Conservation (phyloP, 345 rosid species). For the Lumnitzera littorea region DNA sequence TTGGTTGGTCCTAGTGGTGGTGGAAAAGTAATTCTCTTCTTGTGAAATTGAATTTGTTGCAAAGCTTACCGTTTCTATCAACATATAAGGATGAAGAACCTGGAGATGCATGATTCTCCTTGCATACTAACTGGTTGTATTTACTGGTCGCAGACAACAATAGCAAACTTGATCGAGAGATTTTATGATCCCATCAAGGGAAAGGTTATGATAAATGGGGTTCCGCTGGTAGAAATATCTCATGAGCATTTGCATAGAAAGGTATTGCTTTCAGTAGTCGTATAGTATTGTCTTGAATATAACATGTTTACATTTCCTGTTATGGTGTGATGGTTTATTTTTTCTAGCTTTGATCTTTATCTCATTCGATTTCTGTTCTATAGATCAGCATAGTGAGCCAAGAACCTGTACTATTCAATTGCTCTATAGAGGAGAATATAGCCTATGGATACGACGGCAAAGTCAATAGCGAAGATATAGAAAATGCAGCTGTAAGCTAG, state of each 20-base stretch:
- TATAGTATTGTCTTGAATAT: background rate
- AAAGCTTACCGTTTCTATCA: background rate
- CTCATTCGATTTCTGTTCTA: background rate
- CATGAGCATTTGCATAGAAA: slow-evolving; percentile 61
- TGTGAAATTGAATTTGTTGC: too few relatives aligned
- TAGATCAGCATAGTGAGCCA: slow-evolving; percentile 94
- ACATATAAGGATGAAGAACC: too few relatives aligned
- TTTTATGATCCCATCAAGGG: slow-evolving; percentile 75
- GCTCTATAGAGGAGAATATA: slow-evolving; percentile 50
- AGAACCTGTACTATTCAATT: slow-evolving; percentile 79
- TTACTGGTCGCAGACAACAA: slow-evolving; percentile 50
- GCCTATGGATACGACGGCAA: slow-evolving; percentile 70
- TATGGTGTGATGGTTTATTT: background rate
- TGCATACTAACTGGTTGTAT: background rate
- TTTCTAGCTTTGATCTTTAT: too few relatives aligned
- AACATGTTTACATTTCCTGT: background rate
- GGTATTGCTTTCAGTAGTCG: slow-evolving; percentile 19
- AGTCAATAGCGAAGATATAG: slow-evolving; percentile 46
- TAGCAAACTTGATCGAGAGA: slow-evolving; percentile 76
- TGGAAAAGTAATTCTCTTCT: slow-evolving; percentile 48
- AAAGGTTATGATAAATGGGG: slow-evolving; percentile 57
- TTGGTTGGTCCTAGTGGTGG: slow-evolving; percentile 93
- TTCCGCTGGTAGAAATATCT: slow-evolving; percentile 62
- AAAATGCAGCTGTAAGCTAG: slow-evolving; percentile 61
- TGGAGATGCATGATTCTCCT: background rate